A percentile compares a stretch with the other conserved stretches of the same genome.
Conservation (phyloP, 148 eudicot genomes). For the Camellia sinensis region DNA sequence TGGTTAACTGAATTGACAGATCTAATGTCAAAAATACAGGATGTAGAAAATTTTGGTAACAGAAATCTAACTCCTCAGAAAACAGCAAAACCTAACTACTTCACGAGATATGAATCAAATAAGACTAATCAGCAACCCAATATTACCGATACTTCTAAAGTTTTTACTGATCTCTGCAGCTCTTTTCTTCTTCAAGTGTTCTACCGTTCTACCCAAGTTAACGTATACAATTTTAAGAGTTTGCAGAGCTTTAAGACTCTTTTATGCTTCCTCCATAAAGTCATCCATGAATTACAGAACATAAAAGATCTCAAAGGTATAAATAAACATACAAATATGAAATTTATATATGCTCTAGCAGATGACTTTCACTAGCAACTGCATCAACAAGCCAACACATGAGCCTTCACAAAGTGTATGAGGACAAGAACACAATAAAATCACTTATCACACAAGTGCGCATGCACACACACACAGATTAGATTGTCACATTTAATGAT, state of each 20-base stretch:
- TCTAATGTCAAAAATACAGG: neutral
- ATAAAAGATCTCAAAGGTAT: neutral
- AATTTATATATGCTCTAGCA: conserved; percentile 1
- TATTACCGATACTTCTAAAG: neutral
- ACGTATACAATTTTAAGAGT: neutral
- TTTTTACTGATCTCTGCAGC: neutral
- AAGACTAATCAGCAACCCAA: neutral
- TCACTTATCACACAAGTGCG: neutral
- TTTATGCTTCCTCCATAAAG: no score
- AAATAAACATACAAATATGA: neutral
- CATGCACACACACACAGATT: neutral
- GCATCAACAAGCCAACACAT: neutral
- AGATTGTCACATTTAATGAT: neutral
- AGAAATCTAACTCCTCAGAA: neutral
- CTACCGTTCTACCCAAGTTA: neutral
- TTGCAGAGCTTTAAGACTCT: neutral
- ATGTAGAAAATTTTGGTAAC: neutral
- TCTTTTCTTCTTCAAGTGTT: neutral
- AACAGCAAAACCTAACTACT: neutral
- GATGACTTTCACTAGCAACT: neutral
- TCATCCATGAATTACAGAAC: neutral
- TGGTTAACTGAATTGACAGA: no score
- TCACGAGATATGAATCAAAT: neutral
- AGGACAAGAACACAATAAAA: neutral
- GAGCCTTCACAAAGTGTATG: neutral